Evolutionary conservation across 371 early-diverging fungal species (phyloP).

Genomic region (Syncephalastrum racemosum): DNA sequence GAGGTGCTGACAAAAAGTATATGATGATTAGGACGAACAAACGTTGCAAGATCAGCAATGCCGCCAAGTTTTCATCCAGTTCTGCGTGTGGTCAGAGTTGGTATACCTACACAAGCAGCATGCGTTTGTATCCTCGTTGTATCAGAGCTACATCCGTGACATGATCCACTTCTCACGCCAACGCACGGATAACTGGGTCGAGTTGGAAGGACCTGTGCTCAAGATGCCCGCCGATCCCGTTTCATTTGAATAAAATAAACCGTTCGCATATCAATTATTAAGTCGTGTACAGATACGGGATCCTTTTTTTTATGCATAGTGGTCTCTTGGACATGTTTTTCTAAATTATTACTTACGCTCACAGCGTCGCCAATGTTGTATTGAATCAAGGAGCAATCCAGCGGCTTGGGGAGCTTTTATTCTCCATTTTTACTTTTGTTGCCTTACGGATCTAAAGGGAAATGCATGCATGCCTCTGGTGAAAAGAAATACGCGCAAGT

Average conservation of each 20-base stretch:
- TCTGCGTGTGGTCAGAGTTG: conserved; percentile 46
- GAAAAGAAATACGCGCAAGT: too few species aligned
- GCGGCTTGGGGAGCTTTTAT: too few species aligned
- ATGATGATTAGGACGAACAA: conserved; percentile 83
- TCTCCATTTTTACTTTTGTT: too few species aligned
- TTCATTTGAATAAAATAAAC: conserved; percentile 30
- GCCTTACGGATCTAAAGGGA: too few species aligned
- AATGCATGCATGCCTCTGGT: too few species aligned
- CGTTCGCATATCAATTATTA: too few species aligned
- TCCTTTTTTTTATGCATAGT: too few species aligned
- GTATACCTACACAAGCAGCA: conserved; percentile 53
- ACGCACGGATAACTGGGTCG: conserved; percentile 60
- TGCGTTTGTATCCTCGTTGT: conserved; percentile 58
- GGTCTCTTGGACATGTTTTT: too few species aligned
- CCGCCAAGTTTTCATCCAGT: conserved; percentile 34
- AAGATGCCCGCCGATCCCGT: conserved; percentile 51
- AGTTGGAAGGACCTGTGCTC: conserved; percentile 46
- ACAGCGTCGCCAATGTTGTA: too few species aligned
- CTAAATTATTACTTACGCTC: too few species aligned
- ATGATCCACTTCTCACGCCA: conserved; percentile 56
- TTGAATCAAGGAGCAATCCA: too few species aligned
- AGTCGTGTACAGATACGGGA: too few species aligned
- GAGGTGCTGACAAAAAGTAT: conserved; percentile 37
- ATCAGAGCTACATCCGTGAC: conserved; percentile 63
- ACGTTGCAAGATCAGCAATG: conserved; percentile 73